Conservation (phyloP, 495 filamentous ascomycete genomes). For the Hyaloscypha finlandica region DNA sequence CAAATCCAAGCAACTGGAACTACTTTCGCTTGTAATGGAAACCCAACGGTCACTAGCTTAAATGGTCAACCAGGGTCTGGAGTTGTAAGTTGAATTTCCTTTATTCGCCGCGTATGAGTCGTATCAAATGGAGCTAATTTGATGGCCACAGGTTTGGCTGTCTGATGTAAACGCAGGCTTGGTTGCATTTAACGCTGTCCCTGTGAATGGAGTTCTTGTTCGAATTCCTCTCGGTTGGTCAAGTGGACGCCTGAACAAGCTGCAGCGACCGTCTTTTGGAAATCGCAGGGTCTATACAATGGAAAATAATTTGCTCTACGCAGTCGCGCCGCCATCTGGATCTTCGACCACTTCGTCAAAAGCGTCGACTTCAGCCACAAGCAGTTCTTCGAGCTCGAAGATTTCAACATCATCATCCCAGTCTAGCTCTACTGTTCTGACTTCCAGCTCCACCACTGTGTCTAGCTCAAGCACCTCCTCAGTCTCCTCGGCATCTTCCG, state of each 20-base stretch:
- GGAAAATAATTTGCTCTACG: constrained; percentile 35
- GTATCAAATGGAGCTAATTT: constrained; percentile 29
- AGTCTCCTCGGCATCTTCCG: no score
- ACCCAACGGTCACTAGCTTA: constrained; percentile 42
- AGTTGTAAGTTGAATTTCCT: constrained; percentile 26
- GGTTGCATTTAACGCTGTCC: constrained; percentile 41
- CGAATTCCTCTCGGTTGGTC: constrained; percentile 36
- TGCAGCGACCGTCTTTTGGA: constrained; percentile 45
- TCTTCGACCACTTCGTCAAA: not conserved
- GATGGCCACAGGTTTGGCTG: constrained; percentile 39
- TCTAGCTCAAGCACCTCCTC: no score
- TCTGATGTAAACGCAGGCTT: constrained; percentile 44
- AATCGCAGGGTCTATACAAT: constrained; percentile 40
- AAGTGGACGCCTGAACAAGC: constrained; percentile 41
- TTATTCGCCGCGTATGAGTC: constrained; percentile 21
- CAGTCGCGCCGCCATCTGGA: constrained; percentile 35
- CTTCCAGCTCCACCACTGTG: no score
- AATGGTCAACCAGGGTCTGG: constrained; percentile 39
- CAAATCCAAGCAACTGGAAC: constrained; percentile 29
- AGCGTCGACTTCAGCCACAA: no score
- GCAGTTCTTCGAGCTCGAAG: no score
- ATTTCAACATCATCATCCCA: not conserved
- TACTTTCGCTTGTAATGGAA: constrained; percentile 39
- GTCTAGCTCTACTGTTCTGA: constrained; percentile 1
- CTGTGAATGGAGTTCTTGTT: constrained; percentile 36